Evolutionary conservation across 192 early-diverging fungal genomes (phyloP), one percentile per base, ranked within the genome.

Genomic region (Mortierella claussenii): DNA sequence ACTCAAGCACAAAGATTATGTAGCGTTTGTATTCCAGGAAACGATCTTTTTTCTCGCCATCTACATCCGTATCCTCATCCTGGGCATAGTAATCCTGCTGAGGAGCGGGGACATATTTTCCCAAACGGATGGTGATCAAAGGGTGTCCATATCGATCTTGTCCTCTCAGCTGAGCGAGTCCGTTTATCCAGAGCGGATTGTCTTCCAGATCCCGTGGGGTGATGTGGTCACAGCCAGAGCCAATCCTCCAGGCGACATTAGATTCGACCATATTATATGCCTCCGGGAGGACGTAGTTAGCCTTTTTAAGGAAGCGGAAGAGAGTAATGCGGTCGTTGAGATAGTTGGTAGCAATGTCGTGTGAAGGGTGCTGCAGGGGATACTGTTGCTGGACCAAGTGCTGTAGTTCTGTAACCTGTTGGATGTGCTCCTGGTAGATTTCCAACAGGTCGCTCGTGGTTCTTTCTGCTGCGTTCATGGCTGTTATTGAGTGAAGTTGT

Each of bases 251-350:
- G 46, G 64, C 62, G 15, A 76, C 43, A 51, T 66, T 76, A 28
- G 63, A 63, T 17, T 61, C 64, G 53, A 76, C 73, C 11, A 76
- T 52, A 34, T 60, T 62, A 53, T 76, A 67, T n/a, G 73, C 73
- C 28, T 76, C 73, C 11, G 57, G 57, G 23, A 76, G 42, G 52
- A 56, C 46, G 34, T 67, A 76, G 53, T 76, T 67, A 26, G 73
- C 73, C 59, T 76, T 76, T 49, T 76, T 76, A 36, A 76, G 73
- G 59, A 76, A 76, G 26, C 73, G 73, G 17, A 76, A 76, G 58
- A 76, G 73, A 45, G 73, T 76, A 40, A 76, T 76, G 44, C 73
- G 73, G 40, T 76, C 73, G 53, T 76, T 67, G 52, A 76, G 65
- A 28, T 67, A 76, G 40, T 34, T 45, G 33, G 73, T 67, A 34